phyloP scores from a whole-genome alignment of 169 alveolate species.

The Theileria sp. region DNA sequence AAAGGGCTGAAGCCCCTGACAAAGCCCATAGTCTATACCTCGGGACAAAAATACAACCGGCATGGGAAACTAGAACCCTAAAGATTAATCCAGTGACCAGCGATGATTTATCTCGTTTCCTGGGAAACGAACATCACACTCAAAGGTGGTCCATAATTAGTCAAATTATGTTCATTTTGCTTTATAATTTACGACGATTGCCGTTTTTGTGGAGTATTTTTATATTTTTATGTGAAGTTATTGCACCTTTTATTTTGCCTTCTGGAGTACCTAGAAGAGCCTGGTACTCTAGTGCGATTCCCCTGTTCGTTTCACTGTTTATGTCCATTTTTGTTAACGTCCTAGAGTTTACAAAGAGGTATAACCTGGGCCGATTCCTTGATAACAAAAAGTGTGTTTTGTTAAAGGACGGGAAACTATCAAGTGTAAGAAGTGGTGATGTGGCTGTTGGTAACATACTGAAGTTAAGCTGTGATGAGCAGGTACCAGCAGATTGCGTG shows the following conservation, averaged over 20 bases:
- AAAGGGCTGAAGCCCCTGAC: constrained; percentile 14
- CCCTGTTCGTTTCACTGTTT: constrained; percentile 57
- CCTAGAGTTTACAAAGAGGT: constrained; percentile 65
- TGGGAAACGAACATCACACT: constrained; percentile 64
- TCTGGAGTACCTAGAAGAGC: constrained; percentile 51
- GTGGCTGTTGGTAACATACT: constrained; percentile 76
- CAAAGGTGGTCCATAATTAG: constrained; percentile 43
- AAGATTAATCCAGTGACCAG: constrained; percentile 73
- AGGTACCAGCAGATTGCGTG: constrained; percentile 77
- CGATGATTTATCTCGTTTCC: constrained; percentile 70
- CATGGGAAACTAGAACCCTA: constrained; percentile 74
- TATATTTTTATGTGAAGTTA: constrained; percentile 54
- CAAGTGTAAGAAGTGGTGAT: constrained; percentile 65
- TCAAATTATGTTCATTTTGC: constrained; percentile 40
- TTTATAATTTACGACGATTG: constrained; percentile 39
- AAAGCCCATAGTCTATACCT: constrained; percentile 70
- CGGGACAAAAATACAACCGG: constrained; percentile 74
- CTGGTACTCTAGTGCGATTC: constrained; percentile 53
- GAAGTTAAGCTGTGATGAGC: constrained; percentile 71
- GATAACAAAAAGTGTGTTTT: constrained; percentile 69
- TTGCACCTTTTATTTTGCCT: constrained; percentile 51
- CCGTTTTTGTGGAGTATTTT: constrained; percentile 65
- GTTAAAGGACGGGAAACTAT: constrained; percentile 67
- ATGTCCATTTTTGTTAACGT: constrained; percentile 65
- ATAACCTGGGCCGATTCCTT: constrained; percentile 64